Evolutionary conservation across 192 early-diverging fungal species (phyloP), one percentile per base, ranked within the genome.

Genomic region (Coemansia sp.): DNA sequence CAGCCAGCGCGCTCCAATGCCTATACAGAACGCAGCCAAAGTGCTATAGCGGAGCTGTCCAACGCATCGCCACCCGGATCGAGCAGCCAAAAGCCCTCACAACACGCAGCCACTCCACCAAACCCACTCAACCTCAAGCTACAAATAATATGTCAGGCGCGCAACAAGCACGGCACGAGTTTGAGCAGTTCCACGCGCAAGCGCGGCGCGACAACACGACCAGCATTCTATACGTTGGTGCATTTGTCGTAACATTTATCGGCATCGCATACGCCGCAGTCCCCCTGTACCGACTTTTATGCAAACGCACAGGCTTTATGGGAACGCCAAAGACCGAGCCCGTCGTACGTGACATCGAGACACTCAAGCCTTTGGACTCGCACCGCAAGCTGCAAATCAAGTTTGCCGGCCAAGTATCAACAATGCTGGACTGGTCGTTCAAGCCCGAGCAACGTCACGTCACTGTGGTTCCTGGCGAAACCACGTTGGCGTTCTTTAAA

Each of bases 401-500:
- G 72, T 88, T 91, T 74, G 85, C 87, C 11, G 85, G 88, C 20
- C 86, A 91, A 58, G 88, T 86, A 3, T 91, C 91, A 2, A 90
- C 91, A 9, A 49, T 85, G 21, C 84, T 97, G 66, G 83, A 91
- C 34, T 99, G 97, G 97, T 84, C 85, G 21, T 97, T 99, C 66
- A 83, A 83, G 31, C 97, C 97, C 1, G 88, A 96, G 71, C 91
- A 93, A 37, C 81, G 88, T 12, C 88, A 93, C 58, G 87, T 99
- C 28, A 79, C 72, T 8, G 91, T 99, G n/a, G 82, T 94, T 7
- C 97, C 97, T 9, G 97, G 97, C 0, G 97, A 99, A 66, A 98
- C 97, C 0, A 93, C 95, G 6, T 68, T 99, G 59, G 93, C 97
- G 5, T 99, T 99, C 66, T 99, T 94, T 82, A 92, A 87, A 31